A percentile compares a stretch with the other conserved stretches of the same genome.
These are phyloP conservation scores for Wickerhamomyces chaumierensis DNA, from an alignment of 805 yeast species.

Conservation along the genomic window DNA sequence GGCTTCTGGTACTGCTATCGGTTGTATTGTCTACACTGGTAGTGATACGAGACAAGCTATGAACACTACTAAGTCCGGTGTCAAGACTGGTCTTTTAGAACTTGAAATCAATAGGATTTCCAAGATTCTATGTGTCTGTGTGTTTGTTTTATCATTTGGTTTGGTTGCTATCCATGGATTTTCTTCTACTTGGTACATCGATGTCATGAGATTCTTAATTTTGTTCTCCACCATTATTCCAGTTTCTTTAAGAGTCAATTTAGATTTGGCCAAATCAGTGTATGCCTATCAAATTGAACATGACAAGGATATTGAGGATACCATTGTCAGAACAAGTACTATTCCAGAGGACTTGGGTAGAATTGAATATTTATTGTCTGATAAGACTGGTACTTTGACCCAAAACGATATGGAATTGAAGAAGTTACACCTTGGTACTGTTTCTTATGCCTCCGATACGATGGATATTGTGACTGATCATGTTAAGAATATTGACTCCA, in stretches of 20 bases:
- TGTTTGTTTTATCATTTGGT: slow-evolving; percentile 62
- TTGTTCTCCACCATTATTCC: slow-evolving; percentile 93
- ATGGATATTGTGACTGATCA: slow-evolving; percentile 78
- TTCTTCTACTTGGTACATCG: slow-evolving; percentile 72
- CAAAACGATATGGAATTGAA: slow-evolving; percentile 97
- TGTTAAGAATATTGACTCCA: slow-evolving; percentile 25
- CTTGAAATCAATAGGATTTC: slow-evolving; percentile 82
- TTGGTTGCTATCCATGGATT: slow-evolving; percentile 79
- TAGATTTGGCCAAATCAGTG: slow-evolving; percentile 91
- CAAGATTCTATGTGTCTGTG: slow-evolving; percentile 80
- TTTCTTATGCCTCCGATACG: slow-evolving; percentile 85
- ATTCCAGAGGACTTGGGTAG: slow-evolving; percentile 97
- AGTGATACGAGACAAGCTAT: slow-evolving; percentile 86
- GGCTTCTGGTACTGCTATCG: slow-evolving; percentile 88
- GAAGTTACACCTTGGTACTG: slow-evolving; percentile 84
- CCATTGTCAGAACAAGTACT: slow-evolving; percentile 92
- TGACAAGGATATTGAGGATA: slow-evolving; percentile 68
- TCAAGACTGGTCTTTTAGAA: slow-evolving; percentile 83
- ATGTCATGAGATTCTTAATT: slow-evolving; percentile 81
- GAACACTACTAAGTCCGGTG: slow-evolving; percentile 83
- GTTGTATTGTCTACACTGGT: slow-evolving; percentile 85
- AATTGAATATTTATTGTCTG: slow-evolving; percentile 83
- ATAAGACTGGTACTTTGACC: slow-evolving; percentile 94
- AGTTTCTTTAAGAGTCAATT: slow-evolving; percentile 85
- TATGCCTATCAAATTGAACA: slow-evolving; percentile 93